phyloP scores from a whole-genome alignment of 1,284 basidiomycete species.

The Sphaerobolus stellatus region DNA sequence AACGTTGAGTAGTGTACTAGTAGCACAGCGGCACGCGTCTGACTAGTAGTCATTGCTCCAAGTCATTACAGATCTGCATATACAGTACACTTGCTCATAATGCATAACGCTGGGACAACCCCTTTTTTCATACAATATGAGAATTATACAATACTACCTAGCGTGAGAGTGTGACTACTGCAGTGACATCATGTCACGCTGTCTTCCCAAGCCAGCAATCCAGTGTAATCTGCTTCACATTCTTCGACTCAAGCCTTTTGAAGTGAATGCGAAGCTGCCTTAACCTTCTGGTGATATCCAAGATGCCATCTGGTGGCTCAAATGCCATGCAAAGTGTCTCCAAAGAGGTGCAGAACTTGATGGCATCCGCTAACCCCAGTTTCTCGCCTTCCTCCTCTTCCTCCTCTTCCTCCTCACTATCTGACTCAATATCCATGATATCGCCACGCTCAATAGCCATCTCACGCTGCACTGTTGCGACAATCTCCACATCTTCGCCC shows the following conservation, averaged over 20 bases:
- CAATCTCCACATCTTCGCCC: constrained; percentile 21
- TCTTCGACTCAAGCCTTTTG: neutral
- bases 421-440: neutral
- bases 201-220: neutral
- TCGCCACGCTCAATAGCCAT: neutral
- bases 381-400: neutral
- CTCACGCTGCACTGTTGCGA: constrained; percentile 2
- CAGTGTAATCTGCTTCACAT: neutral
- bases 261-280: neutral
- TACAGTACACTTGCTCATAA: neutral
- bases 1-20: too few species aligned
- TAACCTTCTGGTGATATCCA: neutral
- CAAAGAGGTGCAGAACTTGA: neutral
- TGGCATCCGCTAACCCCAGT: too few species aligned
- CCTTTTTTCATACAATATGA: neutral
- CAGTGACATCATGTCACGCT: too few species aligned
- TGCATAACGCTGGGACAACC: neutral
- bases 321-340: neutral
- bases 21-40: too few species aligned
- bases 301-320: neutral
- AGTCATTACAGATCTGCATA: too few species aligned
- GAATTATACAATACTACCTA: neutral
- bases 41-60: too few species aligned
- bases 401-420: neutral
- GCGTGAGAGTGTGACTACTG: too few species aligned